A percentile compares a stretch with the other conserved stretches of the same genome.
These are phyloP conservation scores for Dictyostelium intermedium DNA, from an alignment of 78 protist species.

Conservation along the genomic window DNA sequence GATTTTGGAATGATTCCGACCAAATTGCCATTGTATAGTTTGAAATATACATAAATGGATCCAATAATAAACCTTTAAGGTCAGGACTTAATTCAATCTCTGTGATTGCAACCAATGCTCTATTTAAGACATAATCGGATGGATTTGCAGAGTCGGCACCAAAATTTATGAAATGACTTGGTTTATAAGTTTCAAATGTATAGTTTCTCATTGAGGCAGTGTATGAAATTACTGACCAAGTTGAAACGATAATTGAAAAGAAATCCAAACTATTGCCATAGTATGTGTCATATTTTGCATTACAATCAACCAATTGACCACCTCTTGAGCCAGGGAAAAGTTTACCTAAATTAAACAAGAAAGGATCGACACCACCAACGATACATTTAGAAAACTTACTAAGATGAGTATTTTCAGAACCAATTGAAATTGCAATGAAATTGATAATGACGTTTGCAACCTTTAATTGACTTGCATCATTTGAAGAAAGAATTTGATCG, in stretches of 20 bases:
- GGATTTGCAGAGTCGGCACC: constrained; percentile 7
- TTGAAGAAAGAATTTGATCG: not conserved
- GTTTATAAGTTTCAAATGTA: not conserved
- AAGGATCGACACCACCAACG: not conserved
- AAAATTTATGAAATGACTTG: not conserved
- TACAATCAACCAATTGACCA: constrained; percentile 13
- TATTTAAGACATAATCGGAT: not conserved
- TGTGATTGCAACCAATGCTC: not conserved
- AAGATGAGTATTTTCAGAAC: constrained; percentile 25
- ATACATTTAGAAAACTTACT: not conserved
- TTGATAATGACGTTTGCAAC: not conserved
- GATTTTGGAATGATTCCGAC: not conserved
- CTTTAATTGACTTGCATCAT: not conserved
- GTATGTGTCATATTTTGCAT: not conserved
- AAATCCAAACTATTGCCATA: not conserved
- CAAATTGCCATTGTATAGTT: not conserved
- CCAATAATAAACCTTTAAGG: not conserved
- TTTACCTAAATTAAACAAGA: not conserved
- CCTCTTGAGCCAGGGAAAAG: not conserved
- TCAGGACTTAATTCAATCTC: not conserved
- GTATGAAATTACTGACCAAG: constrained; percentile 25
- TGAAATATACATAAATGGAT: not conserved
- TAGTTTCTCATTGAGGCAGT: not conserved
- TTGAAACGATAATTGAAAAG: not conserved
- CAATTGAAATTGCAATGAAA: constrained; percentile 29